A percentile compares a stretch with the other conserved stretches of the same genome.
Conservation (phyloP, 2,329 filamentous ascomycete genomes). For the Xylariaceae sp. region DNA sequence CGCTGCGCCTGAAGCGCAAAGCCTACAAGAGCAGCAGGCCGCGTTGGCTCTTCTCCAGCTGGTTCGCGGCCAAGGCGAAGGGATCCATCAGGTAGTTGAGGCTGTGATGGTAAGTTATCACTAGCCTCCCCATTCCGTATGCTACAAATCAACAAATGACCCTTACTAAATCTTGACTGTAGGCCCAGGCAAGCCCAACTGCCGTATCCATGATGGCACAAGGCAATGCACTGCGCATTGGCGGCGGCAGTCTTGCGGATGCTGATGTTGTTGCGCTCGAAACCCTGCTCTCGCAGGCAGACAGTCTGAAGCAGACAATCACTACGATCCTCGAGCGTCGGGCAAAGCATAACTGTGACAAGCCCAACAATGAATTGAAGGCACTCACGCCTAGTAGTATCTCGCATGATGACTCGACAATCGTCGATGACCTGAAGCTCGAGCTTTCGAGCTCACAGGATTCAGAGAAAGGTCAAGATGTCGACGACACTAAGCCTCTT, state of each 20-base stretch:
- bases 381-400: slow-evolving; percentile 20
- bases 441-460: slow-evolving; percentile 12
- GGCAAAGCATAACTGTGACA: slow-evolving; percentile 14
- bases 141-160: not conserved
- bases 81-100: slow-evolving; percentile 52
- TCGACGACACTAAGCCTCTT: slow-evolving; percentile 5
- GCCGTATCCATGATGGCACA: slow-evolving; percentile 49
- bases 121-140: not conserved
- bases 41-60: slow-evolving; percentile 61
- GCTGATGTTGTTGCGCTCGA: slow-evolving; percentile 45
- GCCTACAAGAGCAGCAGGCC: slow-evolving; percentile 61
- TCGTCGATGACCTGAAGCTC: slow-evolving; percentile 22
- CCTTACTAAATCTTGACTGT: slow-evolving; percentile 8
- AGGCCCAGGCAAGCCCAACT: slow-evolving; percentile 44
- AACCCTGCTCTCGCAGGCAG: slow-evolving; percentile 46
- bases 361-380: slow-evolving; percentile 10
- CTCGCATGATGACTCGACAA: slow-evolving; percentile 17
- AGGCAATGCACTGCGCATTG: slow-evolving; percentile 42
- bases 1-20: slow-evolving; percentile 40
- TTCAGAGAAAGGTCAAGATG: slow-evolving; percentile 7
- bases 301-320: slow-evolving; percentile 43
- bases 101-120: slow-evolving; percentile 57
- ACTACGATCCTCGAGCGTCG: slow-evolving; percentile 34
- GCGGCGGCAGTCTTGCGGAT: slow-evolving; percentile 37
- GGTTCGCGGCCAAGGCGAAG: slow-evolving; percentile 46